Evolutionary conservation across 2,329 filamentous ascomycete genomes (phyloP).

Genomic region (Colletotrichum ledebouriae): DNA sequence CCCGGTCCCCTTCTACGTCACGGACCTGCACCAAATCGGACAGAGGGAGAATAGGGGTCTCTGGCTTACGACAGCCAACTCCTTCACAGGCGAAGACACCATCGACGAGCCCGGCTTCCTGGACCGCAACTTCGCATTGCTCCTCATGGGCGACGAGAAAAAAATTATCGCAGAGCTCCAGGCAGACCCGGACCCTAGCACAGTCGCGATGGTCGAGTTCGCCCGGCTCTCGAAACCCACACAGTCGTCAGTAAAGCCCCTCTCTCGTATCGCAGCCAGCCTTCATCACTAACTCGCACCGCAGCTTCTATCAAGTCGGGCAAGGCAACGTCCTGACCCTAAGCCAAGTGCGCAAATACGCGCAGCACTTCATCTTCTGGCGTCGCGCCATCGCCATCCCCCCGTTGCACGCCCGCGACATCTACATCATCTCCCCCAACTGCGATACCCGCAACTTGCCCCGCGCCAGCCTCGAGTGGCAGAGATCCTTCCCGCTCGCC

Average conservation of each 20-base stretch:
- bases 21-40: conserved; percentile 77
- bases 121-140: conserved; percentile 87
- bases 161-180: conserved; percentile 81
- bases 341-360: conserved; percentile 86
- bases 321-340: conserved; percentile 80
- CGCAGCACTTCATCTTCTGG: conserved; percentile 96
- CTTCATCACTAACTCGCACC: conserved; percentile 62
- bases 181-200: conserved; percentile 80
- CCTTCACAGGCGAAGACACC: conserved; percentile 77
- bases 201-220: conserved; percentile 84
- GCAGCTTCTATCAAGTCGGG: conserved; percentile 76
- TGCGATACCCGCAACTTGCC: conserved; percentile 81
- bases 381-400: conserved; percentile 91
- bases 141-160: conserved; percentile 87
- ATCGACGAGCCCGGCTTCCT: conserved; percentile 76
- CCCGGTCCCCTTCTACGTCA: conserved; percentile 76
- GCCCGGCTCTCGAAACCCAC: conserved; percentile 80
- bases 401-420: conserved; percentile 89
- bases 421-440: conserved; percentile 92
- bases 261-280: neutral
- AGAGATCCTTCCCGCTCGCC: conserved; percentile 83
- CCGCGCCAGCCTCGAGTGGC: conserved; percentile 78
- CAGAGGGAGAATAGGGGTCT: conserved; percentile 80
- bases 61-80: conserved; percentile 89
- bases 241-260: conserved; percentile 63